Evolutionary conservation across 2,329 filamentous ascomycete species (phyloP).

Genomic region (Colletotrichum tamarilloi): DNA sequence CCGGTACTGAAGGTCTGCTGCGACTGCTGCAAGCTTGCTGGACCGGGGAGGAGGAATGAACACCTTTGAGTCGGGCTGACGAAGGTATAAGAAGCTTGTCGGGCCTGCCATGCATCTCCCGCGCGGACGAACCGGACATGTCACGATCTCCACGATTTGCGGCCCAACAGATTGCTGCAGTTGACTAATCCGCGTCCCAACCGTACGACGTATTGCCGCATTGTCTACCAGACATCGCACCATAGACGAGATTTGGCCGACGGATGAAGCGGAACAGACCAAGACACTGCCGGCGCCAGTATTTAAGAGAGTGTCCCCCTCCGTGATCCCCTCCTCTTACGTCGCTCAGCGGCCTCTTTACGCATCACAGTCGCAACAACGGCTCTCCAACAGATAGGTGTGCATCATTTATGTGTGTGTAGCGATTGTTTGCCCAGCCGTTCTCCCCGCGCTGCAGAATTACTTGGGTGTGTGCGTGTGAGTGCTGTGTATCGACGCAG

Average conservation of each 20-base stretch:
- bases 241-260: not conserved
- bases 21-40: not conserved
- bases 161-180: not conserved
- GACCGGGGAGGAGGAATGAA: not conserved
- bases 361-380: not conserved
- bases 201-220: not conserved
- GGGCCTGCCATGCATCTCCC: not conserved
- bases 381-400: conserved; percentile 11
- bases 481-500: not conserved
- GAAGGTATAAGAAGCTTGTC: not conserved
- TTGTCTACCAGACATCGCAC: not conserved
- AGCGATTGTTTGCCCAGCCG: not conserved
- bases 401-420: not conserved
- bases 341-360: not conserved
- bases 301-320: not conserved
- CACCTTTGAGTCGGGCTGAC: not conserved
- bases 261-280: not conserved
- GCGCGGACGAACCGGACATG: not conserved
- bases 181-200: not conserved
- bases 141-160: not conserved
- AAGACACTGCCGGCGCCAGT: not conserved
- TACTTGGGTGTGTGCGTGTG: not conserved
- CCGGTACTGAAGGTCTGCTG: not conserved
- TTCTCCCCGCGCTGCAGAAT: not conserved
- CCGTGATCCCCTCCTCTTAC: not conserved